phyloP scores from a whole-genome alignment of 208 protist genomes.

The Ichthyophonus hoferi region DNA sequence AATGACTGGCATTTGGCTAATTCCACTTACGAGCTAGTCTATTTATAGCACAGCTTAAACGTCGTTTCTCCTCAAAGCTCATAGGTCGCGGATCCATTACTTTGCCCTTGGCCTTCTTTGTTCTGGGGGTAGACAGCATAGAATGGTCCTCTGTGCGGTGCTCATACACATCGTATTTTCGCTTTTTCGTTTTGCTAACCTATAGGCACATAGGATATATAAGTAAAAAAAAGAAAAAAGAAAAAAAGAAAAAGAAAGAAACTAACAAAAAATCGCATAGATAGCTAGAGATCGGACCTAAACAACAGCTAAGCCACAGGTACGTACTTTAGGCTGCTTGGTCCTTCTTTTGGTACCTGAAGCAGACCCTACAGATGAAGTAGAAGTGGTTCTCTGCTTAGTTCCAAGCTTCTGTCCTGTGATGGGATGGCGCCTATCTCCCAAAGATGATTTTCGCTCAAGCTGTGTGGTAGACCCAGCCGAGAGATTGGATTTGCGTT shows the following conservation, averaged over 20 bases:
- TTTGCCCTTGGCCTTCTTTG: not conserved
- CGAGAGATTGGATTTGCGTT: too few species aligned
- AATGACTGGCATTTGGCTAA: too few species aligned
- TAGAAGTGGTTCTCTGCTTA: not conserved
- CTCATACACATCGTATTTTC: not conserved
- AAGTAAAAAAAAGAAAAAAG: not conserved
- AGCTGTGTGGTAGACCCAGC: not conserved
- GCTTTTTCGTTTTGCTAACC: not conserved
- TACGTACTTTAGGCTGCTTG: not conserved
- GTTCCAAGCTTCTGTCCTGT: not conserved
- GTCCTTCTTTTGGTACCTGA: not conserved
- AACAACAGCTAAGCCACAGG: too few species aligned
- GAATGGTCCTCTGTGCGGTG: not conserved
- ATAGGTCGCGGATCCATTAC: not conserved
- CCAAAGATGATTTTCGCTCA: not conserved
- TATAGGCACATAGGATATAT: not conserved
- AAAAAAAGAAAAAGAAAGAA: constrained; percentile 2
- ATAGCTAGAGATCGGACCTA: too few species aligned
- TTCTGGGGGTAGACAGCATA: not conserved
- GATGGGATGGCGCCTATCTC: not conserved
- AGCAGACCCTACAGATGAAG: not conserved
- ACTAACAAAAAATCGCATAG: too few species aligned
- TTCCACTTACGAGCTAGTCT: not conserved
- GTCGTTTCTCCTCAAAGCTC: constrained; percentile 15
- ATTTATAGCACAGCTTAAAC: constrained; percentile 3